Base-by-base conservation (phyloP, 192 early-diverging fungal genomes). In the Coemansia aciculifera region DNA sequence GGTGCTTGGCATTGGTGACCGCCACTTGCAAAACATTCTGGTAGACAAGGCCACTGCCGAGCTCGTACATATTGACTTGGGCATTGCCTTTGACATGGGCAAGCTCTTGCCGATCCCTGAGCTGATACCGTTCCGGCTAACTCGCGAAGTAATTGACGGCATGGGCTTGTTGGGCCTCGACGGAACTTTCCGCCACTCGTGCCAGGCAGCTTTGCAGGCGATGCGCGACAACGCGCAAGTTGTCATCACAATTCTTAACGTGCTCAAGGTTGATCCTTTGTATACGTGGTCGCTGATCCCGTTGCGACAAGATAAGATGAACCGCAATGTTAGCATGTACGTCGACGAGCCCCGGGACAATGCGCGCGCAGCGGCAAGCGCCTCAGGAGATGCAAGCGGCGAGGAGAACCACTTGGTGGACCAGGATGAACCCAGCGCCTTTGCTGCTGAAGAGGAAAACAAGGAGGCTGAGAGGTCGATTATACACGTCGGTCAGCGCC, bases 51-150 rank as follows among this genome's bases (percentile, higher is more conserved):
- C 71, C 3, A 88, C 91, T 1, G 97, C 91, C 3, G 95, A 96
- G 59, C 64, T 97, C 12, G 88, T 98, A 38, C 97, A 98, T 74
- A 98, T 98, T 43, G 97, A 98, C 73, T 87, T 97, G 44, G 96
- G 95, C 15, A 96, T 98, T 46, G 94, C 95, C 13, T 98, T 98
- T 84, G 97, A 98, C 64, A 89, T 94, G 73, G 97, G 97, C 17
- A 93, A 90, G 74, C 74, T 91, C 27, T 77, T 98, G 12, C 84
- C 92, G 2, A 87, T 92, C 17, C 95, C 97, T 17, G 96, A 98
- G 79, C 76, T 90, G 24, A 93, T 98, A 0, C 96, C 96, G 6
- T 98, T 96, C 69, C 85, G 97, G 31, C 74, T 99, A 54, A 96
- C 95, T 5, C 86, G 90, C 39, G 94, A 99, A 65, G 87, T 98